Evolutionary conservation across 2,329 filamentous ascomycete species (phyloP).

Genomic region (Aspergillus ochraceus): DNA sequence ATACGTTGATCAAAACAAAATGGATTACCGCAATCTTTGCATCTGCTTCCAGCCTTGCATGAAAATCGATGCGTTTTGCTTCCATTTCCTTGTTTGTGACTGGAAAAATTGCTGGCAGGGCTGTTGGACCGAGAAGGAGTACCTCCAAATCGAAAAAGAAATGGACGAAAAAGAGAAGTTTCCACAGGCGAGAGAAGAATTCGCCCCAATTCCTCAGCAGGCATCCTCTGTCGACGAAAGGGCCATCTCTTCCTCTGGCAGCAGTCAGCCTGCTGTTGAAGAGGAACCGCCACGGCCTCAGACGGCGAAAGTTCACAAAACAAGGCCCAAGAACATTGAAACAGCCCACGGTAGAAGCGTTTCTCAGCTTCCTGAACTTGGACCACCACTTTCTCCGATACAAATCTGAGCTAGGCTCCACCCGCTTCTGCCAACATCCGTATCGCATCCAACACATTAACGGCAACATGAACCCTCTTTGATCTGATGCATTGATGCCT

Average conservation of each 20-base stretch:
- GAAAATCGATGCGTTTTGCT: slow-evolving; percentile 93
- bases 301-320: slow-evolving; percentile 31
- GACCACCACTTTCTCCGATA: slow-evolving; percentile 50
- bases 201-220: slow-evolving; percentile 16
- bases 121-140: slow-evolving; percentile 84
- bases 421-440: not conserved
- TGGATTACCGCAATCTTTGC: slow-evolving; percentile 93
- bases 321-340: slow-evolving; percentile 36
- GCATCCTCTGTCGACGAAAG: slow-evolving; percentile 50
- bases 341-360: slow-evolving; percentile 35
- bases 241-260: slow-evolving; percentile 65
- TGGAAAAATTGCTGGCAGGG: slow-evolving; percentile 98
- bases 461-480: not conserved
- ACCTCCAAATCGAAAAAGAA: slow-evolving; percentile 59
- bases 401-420: slow-evolving; percentile 36
- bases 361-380: slow-evolving; percentile 49
- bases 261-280: slow-evolving; percentile 54
- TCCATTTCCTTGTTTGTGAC: slow-evolving; percentile 91
- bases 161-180: slow-evolving; percentile 35
- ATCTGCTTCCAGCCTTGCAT: slow-evolving; percentile 97
- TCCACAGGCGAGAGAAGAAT: slow-evolving; percentile 26
- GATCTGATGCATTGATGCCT: not conserved
- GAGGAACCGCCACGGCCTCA: slow-evolving; percentile 32
- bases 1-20: slow-evolving; percentile 94
- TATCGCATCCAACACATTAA: not conserved